A percentile compares a stretch with the other conserved stretches of the same genome.
Evolutionary conservation across 257 asterid genomes (phyloP).

Genomic region (Verbascum thapsus): DNA sequence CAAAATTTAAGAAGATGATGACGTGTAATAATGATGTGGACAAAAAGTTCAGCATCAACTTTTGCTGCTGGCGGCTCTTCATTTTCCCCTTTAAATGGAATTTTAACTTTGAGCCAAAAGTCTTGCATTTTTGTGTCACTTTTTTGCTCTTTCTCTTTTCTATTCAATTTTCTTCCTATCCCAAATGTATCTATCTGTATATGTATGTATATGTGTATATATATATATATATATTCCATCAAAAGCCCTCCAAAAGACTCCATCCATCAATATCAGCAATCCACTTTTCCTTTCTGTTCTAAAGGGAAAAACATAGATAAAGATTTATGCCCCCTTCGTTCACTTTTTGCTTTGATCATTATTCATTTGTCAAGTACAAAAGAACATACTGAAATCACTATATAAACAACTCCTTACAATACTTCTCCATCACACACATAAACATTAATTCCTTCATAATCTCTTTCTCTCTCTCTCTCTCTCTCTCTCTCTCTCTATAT

Average conservation of each 20-base stretch:
- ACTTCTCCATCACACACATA: conserved; percentile 34
- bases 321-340: not conserved
- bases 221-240: too few species aligned
- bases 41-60: conserved; percentile 69
- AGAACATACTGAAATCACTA: conserved; percentile 13
- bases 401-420: not conserved
- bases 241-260: too few species aligned
- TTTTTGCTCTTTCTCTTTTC: not conserved
- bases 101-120: not conserved
- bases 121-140: not conserved
- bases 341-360: conserved; percentile 28
- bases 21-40: too few species aligned
- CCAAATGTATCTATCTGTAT: too few species aligned
- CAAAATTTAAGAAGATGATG: conserved; percentile 42
- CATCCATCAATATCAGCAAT: too few species aligned
- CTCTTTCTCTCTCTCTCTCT: conserved; percentile 11
- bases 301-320: too few species aligned
- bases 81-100: conserved; percentile 10
- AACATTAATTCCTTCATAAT: not conserved
- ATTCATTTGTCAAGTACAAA: not conserved
- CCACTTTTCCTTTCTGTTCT: conserved; percentile 28
- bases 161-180: too few species aligned
- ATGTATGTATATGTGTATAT: not conserved
- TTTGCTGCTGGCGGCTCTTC: conserved; percentile 58
- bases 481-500: conserved; percentile 23